Evolutionary conservation across 768 basidiomycete genomes (phyloP), one percentile per base, ranked within the genome.

Genomic region (Boletus edulis): DNA sequence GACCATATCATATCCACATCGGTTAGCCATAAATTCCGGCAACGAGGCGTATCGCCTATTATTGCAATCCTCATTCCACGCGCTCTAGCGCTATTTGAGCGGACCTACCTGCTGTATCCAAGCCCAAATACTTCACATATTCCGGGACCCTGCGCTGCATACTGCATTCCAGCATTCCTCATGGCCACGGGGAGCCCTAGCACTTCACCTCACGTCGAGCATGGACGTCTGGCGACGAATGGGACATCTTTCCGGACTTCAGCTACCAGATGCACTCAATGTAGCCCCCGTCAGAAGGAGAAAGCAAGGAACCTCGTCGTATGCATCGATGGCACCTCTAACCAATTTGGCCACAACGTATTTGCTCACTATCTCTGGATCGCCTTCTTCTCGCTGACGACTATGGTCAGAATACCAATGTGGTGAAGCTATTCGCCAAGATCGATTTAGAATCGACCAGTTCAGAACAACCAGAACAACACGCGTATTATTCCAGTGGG

Each of bases 401-500:
- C 13, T 13, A n/a, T 31, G 22, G 18, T 12, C 52, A 77, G 75
- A 73, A 73, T 39, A 73, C 72, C 50, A 72, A 75, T 34, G 62
- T 76, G n/a, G 61, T 75, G n/a, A 71, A 74, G 49, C 47, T 75
- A 2, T 73, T 73, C 42, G 59, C 58, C 35, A 64, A 61, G 5
- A 54, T 75, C n/a, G 52, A 67, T 15, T 44, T 58, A 5, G 58
- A 68, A 39, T 52, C 65, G 14, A 31, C 40, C 3, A 22, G 32
- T 3, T 49, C 60, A 18, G 49, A 55, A 22, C 75, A 75, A 54
- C 49, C 60, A 18, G 49, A 55, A 27, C 75, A 75, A 54, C 49
- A 60, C 13, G 69, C 72, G 2, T 75, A 72, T 51, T 76, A 75
- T 49, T 67, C 68, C 40, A 74, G 73, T 39, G 74, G 74, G 1